Evolutionary conservation across 2,329 filamentous ascomycete species (phyloP).

Genomic region (Myriosclerotinia duriaeana): DNA sequence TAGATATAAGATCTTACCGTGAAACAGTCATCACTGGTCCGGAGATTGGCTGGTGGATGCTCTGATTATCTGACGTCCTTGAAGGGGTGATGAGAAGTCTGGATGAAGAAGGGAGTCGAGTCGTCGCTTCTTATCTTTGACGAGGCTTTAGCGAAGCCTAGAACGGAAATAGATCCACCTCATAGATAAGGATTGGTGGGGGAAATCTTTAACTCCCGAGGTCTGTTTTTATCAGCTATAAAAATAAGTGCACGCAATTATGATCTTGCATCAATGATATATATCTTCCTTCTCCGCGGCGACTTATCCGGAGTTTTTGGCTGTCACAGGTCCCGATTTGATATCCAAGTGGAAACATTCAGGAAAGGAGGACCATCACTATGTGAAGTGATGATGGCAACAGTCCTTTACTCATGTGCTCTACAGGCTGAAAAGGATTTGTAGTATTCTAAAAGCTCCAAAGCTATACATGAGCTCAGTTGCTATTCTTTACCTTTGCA

Average conservation of each 20-base stretch:
- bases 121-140: conserved; percentile 20
- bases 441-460: not conserved
- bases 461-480: not conserved
- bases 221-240: not conserved
- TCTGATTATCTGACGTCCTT: not conserved
- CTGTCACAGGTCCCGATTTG: not conserved
- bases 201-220: not conserved
- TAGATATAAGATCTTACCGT: not conserved
- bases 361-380: no score
- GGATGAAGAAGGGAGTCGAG: not conserved
- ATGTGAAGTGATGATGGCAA: not conserved
- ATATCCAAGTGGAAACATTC: not conserved
- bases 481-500: not conserved
- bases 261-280: not conserved
- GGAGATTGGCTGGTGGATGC: not conserved
- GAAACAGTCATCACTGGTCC: not conserved
- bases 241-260: not conserved
- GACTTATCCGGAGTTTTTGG: not conserved
- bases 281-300: conserved; percentile 20
- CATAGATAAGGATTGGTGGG: conserved; percentile 17
- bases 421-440: not conserved
- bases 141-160: conserved; percentile 10
- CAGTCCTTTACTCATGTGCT: not conserved
- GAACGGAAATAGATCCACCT: not conserved
- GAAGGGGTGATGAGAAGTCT: not conserved